These are phyloP conservation scores for Cladophialophora yegresii DNA, from an alignment of 2,329 filamentous ascomycete genomes.

Conservation along the genomic window DNA sequence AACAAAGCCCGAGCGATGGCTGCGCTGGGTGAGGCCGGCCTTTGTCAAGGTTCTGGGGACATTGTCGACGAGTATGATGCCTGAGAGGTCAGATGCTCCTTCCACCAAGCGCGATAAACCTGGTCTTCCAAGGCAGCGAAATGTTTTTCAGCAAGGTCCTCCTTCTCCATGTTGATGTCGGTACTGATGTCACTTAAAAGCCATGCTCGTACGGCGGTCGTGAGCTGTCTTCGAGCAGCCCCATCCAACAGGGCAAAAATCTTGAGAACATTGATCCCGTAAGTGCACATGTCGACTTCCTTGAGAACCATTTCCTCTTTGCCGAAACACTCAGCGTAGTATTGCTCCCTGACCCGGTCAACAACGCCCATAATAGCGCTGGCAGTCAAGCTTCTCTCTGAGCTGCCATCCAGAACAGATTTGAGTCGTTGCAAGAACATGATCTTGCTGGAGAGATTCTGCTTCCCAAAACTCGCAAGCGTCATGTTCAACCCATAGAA, in stretches of 20 bases:
- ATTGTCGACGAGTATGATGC: background rate
- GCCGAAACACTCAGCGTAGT: constrained; percentile 11
- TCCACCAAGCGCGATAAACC: constrained; percentile 10
- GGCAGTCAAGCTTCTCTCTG: background rate
- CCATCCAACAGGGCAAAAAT: constrained; percentile 8
- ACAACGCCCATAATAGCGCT: constrained; percentile 6
- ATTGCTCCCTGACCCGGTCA: constrained; percentile 14
- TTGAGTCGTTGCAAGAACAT: constrained; percentile 13
- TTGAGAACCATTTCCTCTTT: constrained; percentile 14
- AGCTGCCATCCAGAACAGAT: constrained; percentile 10
- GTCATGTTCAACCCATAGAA: constrained; percentile 18
- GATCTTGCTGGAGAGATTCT: constrained; percentile 10
- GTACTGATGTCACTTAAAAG: constrained; percentile 15
- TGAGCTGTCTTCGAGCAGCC: constrained; percentile 2
- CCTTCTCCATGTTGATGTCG: constrained; percentile 10
- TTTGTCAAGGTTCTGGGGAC: background rate
- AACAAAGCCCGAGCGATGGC: background rate
- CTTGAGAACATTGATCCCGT: constrained; percentile 14
- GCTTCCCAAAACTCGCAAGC: constrained; percentile 11
- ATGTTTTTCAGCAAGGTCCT: constrained; percentile 4
- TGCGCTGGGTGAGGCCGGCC: background rate
- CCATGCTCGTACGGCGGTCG: constrained; percentile 12
- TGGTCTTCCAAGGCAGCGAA: constrained; percentile 13
- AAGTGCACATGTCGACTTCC: constrained; percentile 14
- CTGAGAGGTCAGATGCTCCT: constrained; percentile 5